Evolutionary conservation across 2,329 filamentous ascomycete species (phyloP).

Genomic region (Penicillium sp.): DNA sequence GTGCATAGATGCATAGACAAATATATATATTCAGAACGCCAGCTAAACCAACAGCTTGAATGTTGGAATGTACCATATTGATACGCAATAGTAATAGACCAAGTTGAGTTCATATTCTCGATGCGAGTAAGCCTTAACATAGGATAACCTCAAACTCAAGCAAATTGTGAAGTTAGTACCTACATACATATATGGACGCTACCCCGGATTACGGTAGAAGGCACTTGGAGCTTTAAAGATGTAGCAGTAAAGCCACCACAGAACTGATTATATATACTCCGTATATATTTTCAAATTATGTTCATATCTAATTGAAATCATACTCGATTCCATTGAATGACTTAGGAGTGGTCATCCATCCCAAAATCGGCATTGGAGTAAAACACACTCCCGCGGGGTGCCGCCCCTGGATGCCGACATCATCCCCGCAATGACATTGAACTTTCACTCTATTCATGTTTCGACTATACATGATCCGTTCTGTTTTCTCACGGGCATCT

Average conservation of each 20-base stretch:
- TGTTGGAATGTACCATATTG: neutral
- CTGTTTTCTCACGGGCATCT: slow-evolving; percentile 6
- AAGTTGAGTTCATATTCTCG: neutral
- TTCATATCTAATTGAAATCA: neutral
- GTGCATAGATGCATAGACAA: neutral
- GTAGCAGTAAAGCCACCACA: no score
- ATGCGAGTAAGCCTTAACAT: neutral
- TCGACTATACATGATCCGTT: slow-evolving; percentile 18
- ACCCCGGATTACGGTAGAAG: neutral
- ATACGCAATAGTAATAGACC: neutral
- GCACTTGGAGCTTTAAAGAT: neutral
- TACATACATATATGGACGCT: neutral
- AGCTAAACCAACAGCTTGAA: neutral
- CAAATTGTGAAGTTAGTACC: neutral
- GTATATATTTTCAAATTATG: neutral
- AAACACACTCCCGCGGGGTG: slow-evolving; percentile 12
- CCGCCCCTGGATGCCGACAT: slow-evolving; percentile 23
- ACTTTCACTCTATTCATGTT: slow-evolving; percentile 14
- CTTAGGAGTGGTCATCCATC: no score
- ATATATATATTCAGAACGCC: neutral
- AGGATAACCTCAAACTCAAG: neutral
- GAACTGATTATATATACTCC: neutral
- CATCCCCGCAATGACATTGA: slow-evolving; percentile 18
- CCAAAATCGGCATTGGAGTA: slow-evolving; percentile 1
- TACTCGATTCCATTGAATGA: neutral